phyloP scores from a whole-genome alignment of 202 grass and related monocot species.

The Musa balbisiana region DNA sequence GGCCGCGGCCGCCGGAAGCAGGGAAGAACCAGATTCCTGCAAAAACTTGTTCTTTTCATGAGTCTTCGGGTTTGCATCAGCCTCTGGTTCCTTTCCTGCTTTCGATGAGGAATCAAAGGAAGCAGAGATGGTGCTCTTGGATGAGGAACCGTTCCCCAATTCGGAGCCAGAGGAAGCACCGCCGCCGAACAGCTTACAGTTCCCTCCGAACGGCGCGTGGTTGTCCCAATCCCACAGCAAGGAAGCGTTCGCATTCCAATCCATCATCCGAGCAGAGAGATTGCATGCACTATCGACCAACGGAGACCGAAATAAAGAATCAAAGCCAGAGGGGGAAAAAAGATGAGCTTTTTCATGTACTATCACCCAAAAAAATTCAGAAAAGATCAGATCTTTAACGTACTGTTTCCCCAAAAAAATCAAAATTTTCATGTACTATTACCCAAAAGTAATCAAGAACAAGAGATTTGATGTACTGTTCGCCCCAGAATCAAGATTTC shows the following conservation, averaged over 20 bases:
- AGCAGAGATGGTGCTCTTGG: slow-evolving; percentile 21
- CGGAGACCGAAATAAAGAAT: neutral
- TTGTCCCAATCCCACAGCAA: slow-evolving; percentile 22
- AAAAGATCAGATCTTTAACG: no score
- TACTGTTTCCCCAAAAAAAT: no score
- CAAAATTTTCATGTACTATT: no score
- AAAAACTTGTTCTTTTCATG: neutral
- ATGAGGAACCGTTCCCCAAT: slow-evolving; percentile 11
- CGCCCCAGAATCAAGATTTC: neutral
- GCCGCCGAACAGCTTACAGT: neutral
- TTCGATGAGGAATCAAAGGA: slow-evolving; percentile 12
- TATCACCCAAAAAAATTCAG: neutral
- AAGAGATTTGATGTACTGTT: neutral
- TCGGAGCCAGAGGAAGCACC: slow-evolving; percentile 16
- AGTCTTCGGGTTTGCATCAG: neutral
- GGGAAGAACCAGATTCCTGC: slow-evolving; percentile 2
- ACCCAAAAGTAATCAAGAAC: neutral
- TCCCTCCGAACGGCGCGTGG: neutral
- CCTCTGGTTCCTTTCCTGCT: neutral
- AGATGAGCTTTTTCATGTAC: neutral
- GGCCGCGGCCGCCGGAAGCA: neutral
- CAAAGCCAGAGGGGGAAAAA: neutral
- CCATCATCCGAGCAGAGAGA: slow-evolving; percentile 1
- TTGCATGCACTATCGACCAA: neutral
- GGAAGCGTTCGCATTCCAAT: slow-evolving; percentile 19